Percentiles rank a stretch among this genome's conserved stretches.
Evolutionary conservation across 106 monocot genomes (phyloP).

Genomic region (Acorus gramineus): DNA sequence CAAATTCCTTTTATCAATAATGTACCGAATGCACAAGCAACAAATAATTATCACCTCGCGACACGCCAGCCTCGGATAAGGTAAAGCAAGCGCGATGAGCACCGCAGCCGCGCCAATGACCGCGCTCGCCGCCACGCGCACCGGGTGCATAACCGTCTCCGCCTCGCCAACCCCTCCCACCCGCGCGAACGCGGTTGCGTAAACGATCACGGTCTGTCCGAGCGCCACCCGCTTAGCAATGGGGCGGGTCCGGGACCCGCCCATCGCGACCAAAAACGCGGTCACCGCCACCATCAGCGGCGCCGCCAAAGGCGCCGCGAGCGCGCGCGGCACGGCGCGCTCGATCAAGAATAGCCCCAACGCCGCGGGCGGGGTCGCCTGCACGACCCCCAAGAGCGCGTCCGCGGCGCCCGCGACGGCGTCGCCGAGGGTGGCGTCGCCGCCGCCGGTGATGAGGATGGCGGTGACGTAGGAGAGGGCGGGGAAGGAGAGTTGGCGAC

Average conservation of each 20-base stretch:
- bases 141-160: too few relatives aligned
- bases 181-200: slow-evolving; percentile 18
- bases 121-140: too few relatives aligned
- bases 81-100: too few relatives aligned
- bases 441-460: slow-evolving; percentile 19
- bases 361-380: slow-evolving; percentile 28
- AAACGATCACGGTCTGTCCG: slow-evolving; percentile 55
- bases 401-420: slow-evolving; percentile 18
- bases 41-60: too few relatives aligned
- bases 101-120: too few relatives aligned
- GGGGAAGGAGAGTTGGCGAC: slow-evolving; percentile 29
- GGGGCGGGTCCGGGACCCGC: slow-evolving; percentile 9
- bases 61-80: too few relatives aligned
- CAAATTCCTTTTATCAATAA: too few relatives aligned
- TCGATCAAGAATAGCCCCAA: slow-evolving; percentile 19
- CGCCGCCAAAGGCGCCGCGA: too few relatives aligned
- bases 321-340: not conserved
- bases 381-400: slow-evolving; percentile 18
- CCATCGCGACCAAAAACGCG: slow-evolving; percentile 33
- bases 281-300: slow-evolving; percentile 22
- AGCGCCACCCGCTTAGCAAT: slow-evolving; percentile 45
- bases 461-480: slow-evolving; percentile 61
- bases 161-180: not conserved
- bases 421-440: slow-evolving; percentile 44
- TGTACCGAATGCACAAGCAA: too few relatives aligned